Evolutionary conservation across 192 early-diverging fungal genomes (phyloP).

Genomic region (Chytriomyces confervae): DNA sequence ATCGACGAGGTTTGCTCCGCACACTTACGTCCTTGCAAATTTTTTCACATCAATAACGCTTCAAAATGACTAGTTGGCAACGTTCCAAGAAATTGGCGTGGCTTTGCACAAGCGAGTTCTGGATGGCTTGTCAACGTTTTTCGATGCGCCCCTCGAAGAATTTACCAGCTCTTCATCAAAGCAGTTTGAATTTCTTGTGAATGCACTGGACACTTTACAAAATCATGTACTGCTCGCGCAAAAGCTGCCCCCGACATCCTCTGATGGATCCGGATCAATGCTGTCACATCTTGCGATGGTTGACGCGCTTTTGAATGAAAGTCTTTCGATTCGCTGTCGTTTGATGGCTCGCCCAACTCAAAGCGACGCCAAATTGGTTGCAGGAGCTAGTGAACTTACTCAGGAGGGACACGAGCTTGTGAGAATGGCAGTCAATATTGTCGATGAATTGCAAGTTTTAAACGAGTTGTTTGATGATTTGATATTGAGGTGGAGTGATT

Average conservation of each 20-base stretch:
- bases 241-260: not conserved
- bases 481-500: conserved; percentile 19
- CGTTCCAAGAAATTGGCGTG: conserved; percentile 18
- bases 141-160: conserved; percentile 15
- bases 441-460: conserved; percentile 39
- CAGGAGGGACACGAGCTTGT: conserved; percentile 21
- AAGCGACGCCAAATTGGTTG: not conserved
- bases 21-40: conserved; percentile 1
- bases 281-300: not conserved
- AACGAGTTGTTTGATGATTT: conserved; percentile 27
- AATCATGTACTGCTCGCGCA: not conserved
- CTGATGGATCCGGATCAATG: not conserved
- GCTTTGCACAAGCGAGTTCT: conserved; percentile 11
- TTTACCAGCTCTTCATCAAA: conserved; percentile 9
- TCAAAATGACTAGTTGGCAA: conserved; percentile 12
- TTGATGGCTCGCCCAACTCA: conserved; percentile 34
- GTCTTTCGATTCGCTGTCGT: conserved; percentile 36
- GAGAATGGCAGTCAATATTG: conserved; percentile 14
- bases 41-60: not conserved
- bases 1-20: conserved; percentile 10
- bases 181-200: conserved; percentile 39
- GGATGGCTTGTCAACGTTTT: conserved; percentile 41
- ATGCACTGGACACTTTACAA: not conserved
- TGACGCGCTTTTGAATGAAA: conserved; percentile 22
- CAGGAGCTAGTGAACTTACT: not conserved